Percentiles rank a stretch among this genome's conserved stretches.
phyloP scores from a whole-genome alignment of 441 rosid species.

The Geranium incanum region DNA sequence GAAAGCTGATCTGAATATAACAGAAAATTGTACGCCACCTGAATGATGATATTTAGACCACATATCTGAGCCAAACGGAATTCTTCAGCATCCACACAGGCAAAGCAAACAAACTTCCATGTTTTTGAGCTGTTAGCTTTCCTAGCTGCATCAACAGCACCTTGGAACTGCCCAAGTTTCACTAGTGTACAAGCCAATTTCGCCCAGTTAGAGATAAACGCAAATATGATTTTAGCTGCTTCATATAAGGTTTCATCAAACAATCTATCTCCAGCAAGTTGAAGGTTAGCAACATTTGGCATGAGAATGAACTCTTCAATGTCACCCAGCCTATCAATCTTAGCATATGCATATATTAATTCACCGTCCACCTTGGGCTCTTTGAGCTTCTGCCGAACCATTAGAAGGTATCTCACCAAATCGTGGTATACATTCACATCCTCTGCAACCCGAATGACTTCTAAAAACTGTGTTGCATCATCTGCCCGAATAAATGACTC shows the following conservation, averaged over 20 bases:
- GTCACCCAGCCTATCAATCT: constrained; percentile 86
- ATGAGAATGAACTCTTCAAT: constrained; percentile 95
- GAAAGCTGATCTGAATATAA: no score
- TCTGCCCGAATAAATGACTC: constrained; percentile 98
- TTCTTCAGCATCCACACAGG: constrained; percentile 99
- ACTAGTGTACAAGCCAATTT: constrained; percentile 93
- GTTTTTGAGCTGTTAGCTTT: constrained; percentile 99
- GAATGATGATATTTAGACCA: constrained; percentile 90
- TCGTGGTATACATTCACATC: constrained; percentile 88
- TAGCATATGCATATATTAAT: constrained; percentile 97
- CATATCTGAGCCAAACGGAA: constrained; percentile 98
- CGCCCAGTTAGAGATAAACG: constrained; percentile 98
- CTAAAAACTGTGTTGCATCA: constrained; percentile 86
- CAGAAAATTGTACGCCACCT: constrained; percentile 35
- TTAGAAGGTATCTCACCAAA: constrained; percentile 86
- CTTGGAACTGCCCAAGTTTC: constrained; percentile 84
- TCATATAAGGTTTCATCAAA: constrained; percentile 82
- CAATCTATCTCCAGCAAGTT: constrained; percentile 92
- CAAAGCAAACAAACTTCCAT: constrained; percentile 99
- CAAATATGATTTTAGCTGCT: constrained; percentile 93
- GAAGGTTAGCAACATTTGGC: constrained; percentile 94
- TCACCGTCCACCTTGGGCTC: constrained; percentile 99
- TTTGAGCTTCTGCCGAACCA: constrained; percentile 94
- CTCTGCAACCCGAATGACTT: constrained; percentile 81
- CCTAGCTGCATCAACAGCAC: constrained; percentile 99